Conservation (phyloP, 352 stramenopile species). For the Nothophytophthora sp. region DNA sequence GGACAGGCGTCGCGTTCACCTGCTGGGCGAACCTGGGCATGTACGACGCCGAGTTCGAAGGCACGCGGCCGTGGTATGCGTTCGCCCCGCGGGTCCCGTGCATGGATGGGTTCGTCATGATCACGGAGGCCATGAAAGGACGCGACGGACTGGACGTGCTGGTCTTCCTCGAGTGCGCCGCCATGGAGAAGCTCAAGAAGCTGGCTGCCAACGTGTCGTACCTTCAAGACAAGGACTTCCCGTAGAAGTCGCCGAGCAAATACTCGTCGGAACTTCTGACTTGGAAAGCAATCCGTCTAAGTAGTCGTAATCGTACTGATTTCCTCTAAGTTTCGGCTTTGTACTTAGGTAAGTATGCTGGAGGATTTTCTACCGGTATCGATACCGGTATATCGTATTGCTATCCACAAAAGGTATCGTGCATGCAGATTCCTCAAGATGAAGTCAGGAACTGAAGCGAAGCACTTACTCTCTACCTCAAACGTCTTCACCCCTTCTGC, state of each 20-base stretch:
- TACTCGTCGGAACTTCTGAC: not conserved
- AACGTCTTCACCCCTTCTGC: too few species aligned
- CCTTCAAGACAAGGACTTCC: slow-evolving; percentile 4
- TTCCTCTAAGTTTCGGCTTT: too few species aligned
- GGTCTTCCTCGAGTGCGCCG: slow-evolving; percentile 15
- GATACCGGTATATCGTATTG: too few species aligned
- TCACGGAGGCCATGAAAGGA: slow-evolving; percentile 39
- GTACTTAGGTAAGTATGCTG: too few species aligned
- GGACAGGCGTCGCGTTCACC: slow-evolving; percentile 54
- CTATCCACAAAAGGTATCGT: too few species aligned
- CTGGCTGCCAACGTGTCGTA: slow-evolving; percentile 6
- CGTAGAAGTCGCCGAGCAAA: not conserved
- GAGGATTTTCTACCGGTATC: too few species aligned
- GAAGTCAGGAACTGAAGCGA: too few species aligned
- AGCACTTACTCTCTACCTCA: too few species aligned
- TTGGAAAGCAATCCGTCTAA: too few species aligned
- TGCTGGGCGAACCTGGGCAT: slow-evolving; percentile 56
- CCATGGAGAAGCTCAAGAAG: slow-evolving; percentile 15
- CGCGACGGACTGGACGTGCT: slow-evolving; percentile 19
- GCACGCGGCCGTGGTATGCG: slow-evolving; percentile 25
- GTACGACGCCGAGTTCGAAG: slow-evolving; percentile 55
- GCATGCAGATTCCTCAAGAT: too few species aligned
- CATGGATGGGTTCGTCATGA: slow-evolving; percentile 46
- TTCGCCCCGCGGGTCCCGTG: slow-evolving; percentile 33
- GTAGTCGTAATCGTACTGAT: too few species aligned